Evolutionary conservation across 148 eudicot genomes (phyloP).

Genomic region (Bassia scoparia): DNA sequence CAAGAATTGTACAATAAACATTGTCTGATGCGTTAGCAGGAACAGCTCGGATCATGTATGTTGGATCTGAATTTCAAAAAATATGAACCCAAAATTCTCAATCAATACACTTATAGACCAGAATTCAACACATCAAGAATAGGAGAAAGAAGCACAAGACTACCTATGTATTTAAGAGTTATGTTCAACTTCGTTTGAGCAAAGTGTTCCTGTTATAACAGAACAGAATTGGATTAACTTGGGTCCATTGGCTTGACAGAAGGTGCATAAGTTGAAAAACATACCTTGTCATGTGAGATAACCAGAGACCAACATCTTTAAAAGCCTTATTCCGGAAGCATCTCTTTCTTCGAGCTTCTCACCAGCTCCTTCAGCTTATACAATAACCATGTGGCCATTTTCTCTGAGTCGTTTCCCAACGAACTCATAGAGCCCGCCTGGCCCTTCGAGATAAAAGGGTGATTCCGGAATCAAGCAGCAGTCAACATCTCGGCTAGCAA

Average conservation of each 20-base stretch:
- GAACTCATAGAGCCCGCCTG: conserved; percentile 80
- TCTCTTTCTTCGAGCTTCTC: conserved; percentile 55
- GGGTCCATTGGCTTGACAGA: not conserved
- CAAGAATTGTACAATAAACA: conserved; percentile 81
- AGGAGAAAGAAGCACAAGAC: not conserved
- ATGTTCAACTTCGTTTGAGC: conserved; percentile 46
- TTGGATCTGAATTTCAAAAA: conserved; percentile 61
- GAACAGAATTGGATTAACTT: not conserved
- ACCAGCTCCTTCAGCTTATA: conserved; percentile 92
- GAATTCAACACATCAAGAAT: not conserved
- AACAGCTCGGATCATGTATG: conserved; percentile 90
- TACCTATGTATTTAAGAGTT: conserved; percentile 89
- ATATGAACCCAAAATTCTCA: not conserved
- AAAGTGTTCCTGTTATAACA: conserved; percentile 63
- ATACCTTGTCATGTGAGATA: conserved; percentile 75
- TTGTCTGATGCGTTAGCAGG: conserved; percentile 86
- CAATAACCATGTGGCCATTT: conserved; percentile 88
- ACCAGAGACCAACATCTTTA: conserved; percentile 81
- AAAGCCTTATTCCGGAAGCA: conserved; percentile 74
- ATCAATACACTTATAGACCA: not conserved
- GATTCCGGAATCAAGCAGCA: conserved; percentile 96
- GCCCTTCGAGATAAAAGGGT: conserved; percentile 78
- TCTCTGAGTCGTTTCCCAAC: conserved; percentile 65
- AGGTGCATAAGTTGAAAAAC: not conserved
- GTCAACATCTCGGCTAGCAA: conserved; percentile 93